Evolutionary conservation across 257 asterid genomes (phyloP).

Genomic region (Craterostigma plantagineum): DNA sequence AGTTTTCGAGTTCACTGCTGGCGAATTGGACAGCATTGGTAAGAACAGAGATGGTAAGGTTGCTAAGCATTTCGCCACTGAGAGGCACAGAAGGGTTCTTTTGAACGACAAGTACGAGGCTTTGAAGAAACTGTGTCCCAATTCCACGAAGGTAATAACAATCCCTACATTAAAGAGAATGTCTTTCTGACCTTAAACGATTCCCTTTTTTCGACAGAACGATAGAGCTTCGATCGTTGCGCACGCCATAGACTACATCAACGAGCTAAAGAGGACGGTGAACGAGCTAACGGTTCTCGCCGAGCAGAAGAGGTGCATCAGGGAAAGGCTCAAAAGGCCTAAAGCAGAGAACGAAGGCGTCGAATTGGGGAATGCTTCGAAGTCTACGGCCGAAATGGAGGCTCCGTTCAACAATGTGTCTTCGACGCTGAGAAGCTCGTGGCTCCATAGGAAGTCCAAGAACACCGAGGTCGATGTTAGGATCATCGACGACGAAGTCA

Average conservation of each 20-base stretch:
- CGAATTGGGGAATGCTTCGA: constrained; percentile 9
- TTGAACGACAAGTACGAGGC: constrained; percentile 43
- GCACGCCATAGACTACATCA: constrained; percentile 41
- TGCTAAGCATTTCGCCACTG: constrained; percentile 58
- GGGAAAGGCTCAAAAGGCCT: constrained; percentile 51
- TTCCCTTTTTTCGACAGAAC: constrained; percentile 11
- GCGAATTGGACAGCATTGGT: constrained; percentile 34
- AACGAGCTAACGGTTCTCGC: constrained; percentile 29
- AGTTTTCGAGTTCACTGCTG: constrained; percentile 38
- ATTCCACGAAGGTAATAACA: constrained; percentile 50
- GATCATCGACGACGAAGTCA: constrained; percentile 62
- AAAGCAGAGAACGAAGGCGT: constrained; percentile 20
- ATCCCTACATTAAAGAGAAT: too few species aligned
- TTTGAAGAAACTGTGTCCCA: constrained; percentile 39
- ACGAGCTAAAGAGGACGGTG: constrained; percentile 51
- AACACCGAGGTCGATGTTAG: constrained; percentile 77
- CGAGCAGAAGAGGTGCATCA: constrained; percentile 56
- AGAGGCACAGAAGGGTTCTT: constrained; percentile 60
- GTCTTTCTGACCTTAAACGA: neutral
- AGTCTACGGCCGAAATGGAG: neutral
- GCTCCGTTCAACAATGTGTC: constrained; percentile 24
- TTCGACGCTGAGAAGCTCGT: constrained; percentile 44
- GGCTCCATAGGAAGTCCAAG: constrained; percentile 78
- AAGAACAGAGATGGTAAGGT: constrained; percentile 41
- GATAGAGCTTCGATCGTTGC: constrained; percentile 50